Evolutionary conservation across 495 filamentous ascomycete species (phyloP).

Genomic region (Trichoderma orchidacearum): DNA sequence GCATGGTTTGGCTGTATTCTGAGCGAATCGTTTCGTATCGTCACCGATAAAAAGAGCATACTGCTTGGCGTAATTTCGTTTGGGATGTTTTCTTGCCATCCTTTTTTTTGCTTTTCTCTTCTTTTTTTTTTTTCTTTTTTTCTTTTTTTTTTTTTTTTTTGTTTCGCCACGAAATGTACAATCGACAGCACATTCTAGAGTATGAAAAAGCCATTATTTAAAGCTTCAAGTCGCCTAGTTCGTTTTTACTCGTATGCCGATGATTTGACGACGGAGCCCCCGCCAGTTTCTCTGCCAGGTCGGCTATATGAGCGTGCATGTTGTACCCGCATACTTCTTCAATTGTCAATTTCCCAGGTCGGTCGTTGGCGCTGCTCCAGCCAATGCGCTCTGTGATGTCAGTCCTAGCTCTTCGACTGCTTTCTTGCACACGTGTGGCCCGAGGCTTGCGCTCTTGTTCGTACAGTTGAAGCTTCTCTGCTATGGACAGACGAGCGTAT

Average conservation of each 20-base stretch:
- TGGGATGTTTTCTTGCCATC: too few relatives aligned
- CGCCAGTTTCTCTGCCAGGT: background rate
- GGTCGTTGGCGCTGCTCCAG: constrained; percentile 21
- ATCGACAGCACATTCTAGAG: background rate
- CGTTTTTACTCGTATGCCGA: background rate
- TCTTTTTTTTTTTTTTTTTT: too few relatives aligned
- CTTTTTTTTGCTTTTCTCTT: too few relatives aligned
- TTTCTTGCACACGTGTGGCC: constrained; percentile 27
- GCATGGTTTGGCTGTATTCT: constrained; percentile 2
- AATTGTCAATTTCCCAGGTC: constrained; percentile 31
- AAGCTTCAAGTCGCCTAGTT: too few relatives aligned
- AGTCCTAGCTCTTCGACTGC: constrained; percentile 28
- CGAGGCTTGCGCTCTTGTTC: constrained; percentile 31
- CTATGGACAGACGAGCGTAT: constrained; percentile 18
- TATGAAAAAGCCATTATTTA: too few relatives aligned
- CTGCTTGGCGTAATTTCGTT: background rate
- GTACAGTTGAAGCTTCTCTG: constrained; percentile 31
- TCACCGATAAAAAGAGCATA: background rate
- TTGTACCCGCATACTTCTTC: constrained; percentile 34
- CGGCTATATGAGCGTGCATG: constrained; percentile 1
- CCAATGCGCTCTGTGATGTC: constrained; percentile 38
- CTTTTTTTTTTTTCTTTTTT: too few relatives aligned
- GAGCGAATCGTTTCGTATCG: background rate
- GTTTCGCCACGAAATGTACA: too few relatives aligned
- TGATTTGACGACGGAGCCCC: background rate